phyloP scores from a whole-genome alignment of 2,329 filamentous ascomycete genomes.

The Epicoccum sorghinum region DNA sequence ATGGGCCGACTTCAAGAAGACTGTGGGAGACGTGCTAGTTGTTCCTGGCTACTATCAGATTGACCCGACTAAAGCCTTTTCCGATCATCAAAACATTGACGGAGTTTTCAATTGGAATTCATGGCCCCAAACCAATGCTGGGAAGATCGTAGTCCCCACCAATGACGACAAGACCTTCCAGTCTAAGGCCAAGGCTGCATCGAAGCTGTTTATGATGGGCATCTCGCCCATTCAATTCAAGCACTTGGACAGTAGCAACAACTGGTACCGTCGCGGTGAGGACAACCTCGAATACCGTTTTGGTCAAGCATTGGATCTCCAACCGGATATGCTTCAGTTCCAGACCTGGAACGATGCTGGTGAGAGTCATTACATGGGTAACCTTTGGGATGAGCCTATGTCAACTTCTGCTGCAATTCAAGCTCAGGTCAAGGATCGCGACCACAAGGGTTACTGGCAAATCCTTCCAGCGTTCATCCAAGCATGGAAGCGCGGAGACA shows the following conservation, averaged over 20 bases:
- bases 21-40: conserved; percentile 37
- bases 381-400: conserved; percentile 46
- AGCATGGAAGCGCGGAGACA: conserved; percentile 46
- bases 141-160: not conserved
- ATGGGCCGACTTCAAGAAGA: conserved; percentile 20
- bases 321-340: conserved; percentile 49
- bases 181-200: not conserved
- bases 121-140: conserved; percentile 28
- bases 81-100: conserved; percentile 33
- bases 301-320: conserved; percentile 35
- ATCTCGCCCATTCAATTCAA: conserved; percentile 48
- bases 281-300: conserved; percentile 43
- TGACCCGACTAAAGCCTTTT: conserved; percentile 29
- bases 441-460: conserved; percentile 46
- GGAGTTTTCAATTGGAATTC: conserved; percentile 50
- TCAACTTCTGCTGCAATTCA: conserved; percentile 25
- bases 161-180: not conserved
- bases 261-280: conserved; percentile 49
- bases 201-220: conserved; percentile 48
- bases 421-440: conserved; percentile 37
- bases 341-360: conserved; percentile 53
- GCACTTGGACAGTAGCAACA: conserved; percentile 35
- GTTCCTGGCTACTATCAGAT: conserved; percentile 19
- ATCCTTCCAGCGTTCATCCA: conserved; percentile 46
- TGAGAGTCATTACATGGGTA: conserved; percentile 51